phyloP scores from a whole-genome alignment of 257 asterid genomes.

The Primulina tabacum region DNA sequence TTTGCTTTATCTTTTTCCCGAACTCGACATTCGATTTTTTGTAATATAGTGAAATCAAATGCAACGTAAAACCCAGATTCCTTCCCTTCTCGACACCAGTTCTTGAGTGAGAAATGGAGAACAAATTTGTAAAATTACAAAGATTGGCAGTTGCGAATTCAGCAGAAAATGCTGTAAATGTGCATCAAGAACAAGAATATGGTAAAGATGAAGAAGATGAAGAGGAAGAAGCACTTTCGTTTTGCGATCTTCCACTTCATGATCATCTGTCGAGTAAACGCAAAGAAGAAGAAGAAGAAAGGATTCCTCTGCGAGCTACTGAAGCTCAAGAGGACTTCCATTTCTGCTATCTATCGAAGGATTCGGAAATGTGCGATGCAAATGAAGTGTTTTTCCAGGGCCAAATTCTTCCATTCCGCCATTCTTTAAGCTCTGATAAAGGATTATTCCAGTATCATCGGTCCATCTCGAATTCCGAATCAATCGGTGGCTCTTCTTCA shows the following conservation, averaged over 20 bases:
- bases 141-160: slow-evolving; percentile 24
- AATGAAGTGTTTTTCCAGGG: slow-evolving; percentile 80
- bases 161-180: background rate
- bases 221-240: slow-evolving; percentile 74
- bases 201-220: slow-evolving; percentile 18
- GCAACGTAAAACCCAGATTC: slow-evolving; percentile 1
- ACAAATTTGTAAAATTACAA: background rate
- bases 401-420: slow-evolving; percentile 67
- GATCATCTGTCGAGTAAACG: slow-evolving; percentile 29
- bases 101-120: slow-evolving; percentile 24
- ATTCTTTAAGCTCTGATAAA: slow-evolving; percentile 47
- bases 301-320: background rate
- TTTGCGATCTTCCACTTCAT: slow-evolving; percentile 69
- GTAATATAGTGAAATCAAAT: background rate
- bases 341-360: slow-evolving; percentile 45
- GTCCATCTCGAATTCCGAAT: slow-evolving; percentile 10
- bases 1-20: slow-evolving; percentile 5
- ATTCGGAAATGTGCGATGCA: slow-evolving; percentile 71
- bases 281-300: slow-evolving; percentile 8
- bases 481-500: slow-evolving; percentile 51
- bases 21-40: slow-evolving; percentile 34
- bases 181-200: background rate
- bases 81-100: background rate
- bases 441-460: slow-evolving; percentile 12
- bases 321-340: slow-evolving; percentile 56